Percentiles rank a stretch among this genome's conserved stretches.
Conservation (phyloP, 75 land plant genomes). For the Pseudotsuga menziesii region DNA sequence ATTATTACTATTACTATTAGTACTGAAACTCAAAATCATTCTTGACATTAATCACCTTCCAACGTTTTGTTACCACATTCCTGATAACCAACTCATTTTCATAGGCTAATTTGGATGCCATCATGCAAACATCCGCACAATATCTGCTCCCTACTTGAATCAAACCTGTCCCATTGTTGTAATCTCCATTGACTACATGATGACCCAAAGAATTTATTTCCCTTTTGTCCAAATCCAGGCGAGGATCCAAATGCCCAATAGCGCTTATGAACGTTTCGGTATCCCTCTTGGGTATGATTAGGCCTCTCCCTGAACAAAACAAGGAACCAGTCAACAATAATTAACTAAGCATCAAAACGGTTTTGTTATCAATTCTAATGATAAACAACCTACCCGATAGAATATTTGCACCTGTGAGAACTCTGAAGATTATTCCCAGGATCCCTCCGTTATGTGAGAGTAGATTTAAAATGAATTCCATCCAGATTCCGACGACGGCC, state of each 20-base stretch:
- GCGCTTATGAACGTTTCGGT: conserved; percentile 15
- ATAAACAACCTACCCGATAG: too few relatives aligned
- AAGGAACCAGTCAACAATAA: background rate
- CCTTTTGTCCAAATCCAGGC: conserved; percentile 10
- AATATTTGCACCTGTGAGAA: conserved; percentile 30
- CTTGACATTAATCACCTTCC: conserved; percentile 25
- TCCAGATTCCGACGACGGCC: conserved; percentile 24
- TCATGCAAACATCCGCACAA: conserved; percentile 22
- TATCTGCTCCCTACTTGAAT: conserved; percentile 5
- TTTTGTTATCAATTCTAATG: too few relatives aligned
- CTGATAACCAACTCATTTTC: conserved; percentile 26
- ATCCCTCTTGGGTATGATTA: conserved; percentile 6
- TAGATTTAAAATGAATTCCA: conserved; percentile 52
- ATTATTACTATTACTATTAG: too few relatives aligned
- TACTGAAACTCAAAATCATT: too few relatives aligned
- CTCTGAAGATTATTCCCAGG: conserved; percentile 24
- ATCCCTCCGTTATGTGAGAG: conserved; percentile 38
- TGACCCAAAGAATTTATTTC: background rate
- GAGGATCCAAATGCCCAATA: conserved; percentile 20
- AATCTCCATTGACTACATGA: too few relatives aligned
- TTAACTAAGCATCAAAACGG: background rate
- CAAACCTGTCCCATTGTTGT: too few relatives aligned
- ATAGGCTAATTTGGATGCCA: conserved; percentile 52
- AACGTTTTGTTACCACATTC: conserved; percentile 17
- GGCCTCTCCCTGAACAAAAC: background rate